A percentile compares a stretch with the other conserved stretches of the same genome.
Evolutionary conservation across 257 asterid species (phyloP).

Genomic region (Nicotiana benthamiana): DNA sequence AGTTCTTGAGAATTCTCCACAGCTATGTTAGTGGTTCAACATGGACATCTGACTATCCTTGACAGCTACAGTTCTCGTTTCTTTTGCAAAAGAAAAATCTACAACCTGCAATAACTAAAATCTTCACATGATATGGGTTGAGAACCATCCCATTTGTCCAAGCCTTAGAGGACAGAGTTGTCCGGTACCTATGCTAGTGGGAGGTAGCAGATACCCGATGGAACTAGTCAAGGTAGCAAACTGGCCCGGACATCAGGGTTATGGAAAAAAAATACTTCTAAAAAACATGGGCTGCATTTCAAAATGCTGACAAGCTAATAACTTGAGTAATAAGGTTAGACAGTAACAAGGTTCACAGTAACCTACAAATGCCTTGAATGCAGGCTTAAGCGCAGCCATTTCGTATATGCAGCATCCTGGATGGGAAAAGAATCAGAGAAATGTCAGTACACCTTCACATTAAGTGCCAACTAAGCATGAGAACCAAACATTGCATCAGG

Average conservation of each 20-base stretch:
- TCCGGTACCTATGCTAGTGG: too few relatives aligned
- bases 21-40: neutral
- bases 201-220: too few relatives aligned
- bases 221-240: too few relatives aligned
- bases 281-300: neutral
- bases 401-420: conserved; percentile 93
- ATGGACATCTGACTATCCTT: neutral
- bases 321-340: neutral
- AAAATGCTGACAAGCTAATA: neutral
- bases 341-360: conserved; percentile 8
- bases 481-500: neutral
- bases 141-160: neutral
- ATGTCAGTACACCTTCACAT: conserved; percentile 12
- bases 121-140: neutral
- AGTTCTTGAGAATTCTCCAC: neutral
- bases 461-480: neutral
- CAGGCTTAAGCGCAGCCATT: conserved; percentile 84
- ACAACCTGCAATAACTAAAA: neutral
- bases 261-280: neutral
- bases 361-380: conserved; percentile 98
- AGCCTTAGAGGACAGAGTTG: too few relatives aligned
- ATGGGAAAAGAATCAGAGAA: conserved; percentile 12
- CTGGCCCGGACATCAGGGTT: too few relatives aligned
- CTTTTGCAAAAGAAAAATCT: neutral
- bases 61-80: neutral